Base-by-base conservation (phyloP, 306 rosid species). In the Potentilla sterilis region DNA sequence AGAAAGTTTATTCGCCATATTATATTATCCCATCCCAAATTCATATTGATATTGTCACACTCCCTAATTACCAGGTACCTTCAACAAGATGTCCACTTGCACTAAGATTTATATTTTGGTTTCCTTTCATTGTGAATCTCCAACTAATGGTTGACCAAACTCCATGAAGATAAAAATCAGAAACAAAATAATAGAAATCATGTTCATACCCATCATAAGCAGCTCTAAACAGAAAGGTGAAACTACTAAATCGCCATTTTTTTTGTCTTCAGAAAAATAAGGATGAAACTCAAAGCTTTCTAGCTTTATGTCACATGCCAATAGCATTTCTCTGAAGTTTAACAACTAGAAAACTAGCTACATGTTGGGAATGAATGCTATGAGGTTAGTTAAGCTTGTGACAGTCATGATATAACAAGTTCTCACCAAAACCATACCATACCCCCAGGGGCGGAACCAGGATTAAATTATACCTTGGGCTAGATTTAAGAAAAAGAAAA, bases 381-480 rank as follows among this genome's bases (percentile, higher is more conserved):
- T 57, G 67, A 75, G 69, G 57, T 61, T 81, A 80, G 37, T 16
- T 58, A 24, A 37, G 81, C 72, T 74, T 65, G 71, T 79, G 69
- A 72, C 21, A 68, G 54, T 35, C 89, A 78, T 92, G 97, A 84
- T 68, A 78, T 84, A 88, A 82, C 97, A 67, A 88, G 75, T 69
- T 52, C 37, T 61, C 80, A 87, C 87, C 95, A 37, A 81, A 82
- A 87, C 77, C 74, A 76, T 70, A 40, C 64, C 82, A 82, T 80
- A 44, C n/a, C n/a, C n/a, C n/a, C 28, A 28, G 28, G 28, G 28
- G 28, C 28, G 28, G 28, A 28, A 28, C 28, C 28, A 28, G 28
- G 28, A 28, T 28, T 28, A 28, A 28, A 28, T 28, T 28, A 28
- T 28, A 28, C 28, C 28, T 28, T 28, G 28, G 28, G 28, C 28